A percentile compares a stretch with the other conserved stretches of the same genome.
phyloP scores from a whole-genome alignment of 306 rosid genomes.

The Lathyrus sativus region DNA sequence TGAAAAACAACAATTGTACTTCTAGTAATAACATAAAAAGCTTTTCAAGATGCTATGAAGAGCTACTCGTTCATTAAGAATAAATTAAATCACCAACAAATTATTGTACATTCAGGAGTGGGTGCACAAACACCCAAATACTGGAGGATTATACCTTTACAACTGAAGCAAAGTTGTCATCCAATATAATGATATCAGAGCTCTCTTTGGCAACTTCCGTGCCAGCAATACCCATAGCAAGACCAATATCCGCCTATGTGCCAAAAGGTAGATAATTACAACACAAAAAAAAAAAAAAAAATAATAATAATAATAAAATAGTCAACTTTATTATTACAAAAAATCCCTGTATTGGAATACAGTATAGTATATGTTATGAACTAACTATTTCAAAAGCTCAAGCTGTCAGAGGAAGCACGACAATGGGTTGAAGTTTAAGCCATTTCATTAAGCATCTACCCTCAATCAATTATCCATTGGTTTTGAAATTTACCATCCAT shows the following conservation, averaged over 20 bases:
- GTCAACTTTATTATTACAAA: not conserved
- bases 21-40: conserved; percentile 15
- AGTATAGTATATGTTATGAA: not conserved
- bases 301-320: no score
- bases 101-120: not conserved
- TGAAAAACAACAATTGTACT: conserved; percentile 13
- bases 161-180: conserved; percentile 88
- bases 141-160: conserved; percentile 61
- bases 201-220: conserved; percentile 97
- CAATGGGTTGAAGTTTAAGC: not conserved
- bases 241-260: conserved; percentile 84
- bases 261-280: conserved; percentile 30
- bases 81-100: not conserved
- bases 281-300: no score
- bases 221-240: conserved; percentile 93
- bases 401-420: not conserved
- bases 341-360: not conserved
- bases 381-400: not conserved
- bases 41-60: conserved; percentile 23
- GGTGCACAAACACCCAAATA: not conserved
- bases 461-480: conserved; percentile 1
- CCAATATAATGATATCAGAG: conserved; percentile 90
- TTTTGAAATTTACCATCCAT: not conserved
- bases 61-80: conserved; percentile 8
- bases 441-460: not conserved